Evolutionary conservation across 2,329 filamentous ascomycete species (phyloP).

Genomic region (Phialophora tarda): DNA sequence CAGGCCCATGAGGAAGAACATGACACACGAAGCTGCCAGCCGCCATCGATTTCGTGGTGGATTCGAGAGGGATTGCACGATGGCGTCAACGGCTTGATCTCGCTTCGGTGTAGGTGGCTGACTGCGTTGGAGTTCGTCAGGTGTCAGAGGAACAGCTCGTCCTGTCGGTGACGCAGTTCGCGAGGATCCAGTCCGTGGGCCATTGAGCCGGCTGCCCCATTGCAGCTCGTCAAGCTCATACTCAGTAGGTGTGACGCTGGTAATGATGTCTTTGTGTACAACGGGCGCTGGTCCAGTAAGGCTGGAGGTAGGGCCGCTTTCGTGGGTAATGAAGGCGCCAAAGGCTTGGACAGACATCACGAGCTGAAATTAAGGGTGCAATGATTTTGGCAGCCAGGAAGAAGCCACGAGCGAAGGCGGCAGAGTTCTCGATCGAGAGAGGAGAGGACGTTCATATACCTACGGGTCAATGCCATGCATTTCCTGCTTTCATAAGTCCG

Average conservation of each 20-base stretch:
- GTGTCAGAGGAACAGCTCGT: conserved; percentile 28
- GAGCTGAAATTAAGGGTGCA: neutral
- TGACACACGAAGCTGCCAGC: conserved; percentile 67
- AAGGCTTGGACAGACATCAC: conserved; percentile 48
- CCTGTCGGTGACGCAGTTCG: conserved; percentile 14
- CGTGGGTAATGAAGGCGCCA: conserved; percentile 52
- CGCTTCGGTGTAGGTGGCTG: conserved; percentile 35
- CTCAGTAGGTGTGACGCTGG: conserved; percentile 34
- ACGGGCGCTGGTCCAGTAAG: conserved; percentile 49
- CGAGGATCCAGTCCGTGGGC: conserved; percentile 21
- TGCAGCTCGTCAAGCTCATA: conserved; percentile 35
- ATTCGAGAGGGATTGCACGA: conserved; percentile 39
- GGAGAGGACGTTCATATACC: neutral
- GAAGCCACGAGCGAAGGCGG: neutral
- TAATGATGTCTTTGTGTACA: conserved; percentile 41
- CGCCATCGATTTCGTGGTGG: conserved; percentile 71
- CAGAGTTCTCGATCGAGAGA: neutral
- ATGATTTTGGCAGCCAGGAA: neutral
- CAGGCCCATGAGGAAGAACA: conserved; percentile 72
- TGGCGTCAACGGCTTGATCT: conserved; percentile 38
- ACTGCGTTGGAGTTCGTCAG: conserved; percentile 42
- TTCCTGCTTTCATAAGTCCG: neutral
- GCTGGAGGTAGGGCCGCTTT: conserved; percentile 41
- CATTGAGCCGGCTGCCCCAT: conserved; percentile 35
- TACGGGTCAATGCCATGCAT: neutral